A percentile compares a stretch with the other conserved stretches of the same genome.
Evolutionary conservation across 345 rosid species (phyloP).

Genomic region (Salix arbutifolia): DNA sequence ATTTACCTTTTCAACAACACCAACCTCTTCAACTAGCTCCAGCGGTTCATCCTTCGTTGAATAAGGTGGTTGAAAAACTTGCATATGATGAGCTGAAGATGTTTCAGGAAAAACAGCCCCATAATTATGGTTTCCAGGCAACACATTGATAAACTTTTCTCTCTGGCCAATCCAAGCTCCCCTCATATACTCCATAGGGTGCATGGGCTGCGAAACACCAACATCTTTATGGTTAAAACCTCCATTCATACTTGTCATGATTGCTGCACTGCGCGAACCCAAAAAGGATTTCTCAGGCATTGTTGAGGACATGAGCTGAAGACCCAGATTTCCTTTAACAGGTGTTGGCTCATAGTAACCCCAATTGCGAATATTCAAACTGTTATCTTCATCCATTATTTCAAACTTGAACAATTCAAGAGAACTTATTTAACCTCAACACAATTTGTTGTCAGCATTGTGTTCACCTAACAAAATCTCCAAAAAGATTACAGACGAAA

Average conservation of each 20-base stretch:
- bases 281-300: neutral
- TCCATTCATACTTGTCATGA: neutral
- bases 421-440: neutral
- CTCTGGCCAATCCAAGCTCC: slow-evolving; percentile 63
- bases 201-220: slow-evolving; percentile 45
- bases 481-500: neutral
- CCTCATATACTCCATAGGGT: slow-evolving; percentile 59
- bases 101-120: slow-evolving; percentile 52
- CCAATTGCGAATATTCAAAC: neutral
- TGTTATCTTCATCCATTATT: neutral
- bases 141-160: slow-evolving; percentile 62
- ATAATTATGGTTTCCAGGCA: slow-evolving; percentile 43
- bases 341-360: neutral
- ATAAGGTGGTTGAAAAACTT: slow-evolving; percentile 51
- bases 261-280: neutral
- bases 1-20: slow-evolving; percentile 30
- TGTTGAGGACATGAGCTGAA: neutral
- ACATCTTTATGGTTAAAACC: neutral
- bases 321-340: neutral
- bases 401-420: neutral
- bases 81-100: slow-evolving; percentile 55
- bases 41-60: slow-evolving; percentile 45
- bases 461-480: neutral
- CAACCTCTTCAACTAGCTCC: slow-evolving; percentile 45
- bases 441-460: neutral